phyloP scores from a whole-genome alignment of 2,329 filamentous ascomycete species.

The Torrubiellomyces zombiae region DNA sequence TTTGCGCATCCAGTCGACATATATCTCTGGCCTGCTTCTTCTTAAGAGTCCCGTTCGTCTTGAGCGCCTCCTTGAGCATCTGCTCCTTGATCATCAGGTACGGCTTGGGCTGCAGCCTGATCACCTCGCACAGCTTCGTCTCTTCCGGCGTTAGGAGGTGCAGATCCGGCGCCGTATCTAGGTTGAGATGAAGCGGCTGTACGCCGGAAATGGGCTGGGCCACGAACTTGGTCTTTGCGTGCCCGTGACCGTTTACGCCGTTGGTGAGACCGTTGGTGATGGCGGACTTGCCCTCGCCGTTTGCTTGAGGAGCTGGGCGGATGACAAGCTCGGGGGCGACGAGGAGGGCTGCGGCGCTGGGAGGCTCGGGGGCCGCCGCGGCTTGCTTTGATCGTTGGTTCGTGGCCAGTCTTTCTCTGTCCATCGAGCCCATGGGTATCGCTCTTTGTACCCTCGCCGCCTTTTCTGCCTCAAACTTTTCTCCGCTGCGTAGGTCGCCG shows the following conservation, averaged over 20 bases:
- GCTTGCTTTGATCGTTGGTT: slow-evolving; percentile 52
- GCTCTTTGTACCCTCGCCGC: slow-evolving; percentile 52
- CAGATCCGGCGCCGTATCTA: slow-evolving; percentile 63
- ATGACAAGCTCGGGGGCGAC: slow-evolving; percentile 65
- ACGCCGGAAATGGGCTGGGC: slow-evolving; percentile 43
- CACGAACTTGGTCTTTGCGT: slow-evolving; percentile 32
- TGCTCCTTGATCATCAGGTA: slow-evolving; percentile 91
- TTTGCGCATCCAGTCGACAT: slow-evolving; percentile 66
- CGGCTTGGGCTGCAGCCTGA: slow-evolving; percentile 81
- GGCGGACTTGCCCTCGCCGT: slow-evolving; percentile 27
- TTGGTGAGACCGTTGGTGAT: slow-evolving; percentile 34
- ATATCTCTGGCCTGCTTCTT: slow-evolving; percentile 88
- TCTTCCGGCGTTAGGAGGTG: slow-evolving; percentile 79
- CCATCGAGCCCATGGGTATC: slow-evolving; percentile 63
- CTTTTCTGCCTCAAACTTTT: slow-evolving; percentile 89
- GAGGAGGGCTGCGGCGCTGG: slow-evolving; percentile 57
- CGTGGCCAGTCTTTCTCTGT: slow-evolving; percentile 60
- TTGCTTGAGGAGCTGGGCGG: slow-evolving; percentile 25
- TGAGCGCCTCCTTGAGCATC: slow-evolving; percentile 78
- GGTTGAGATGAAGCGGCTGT: slow-evolving; percentile 48
- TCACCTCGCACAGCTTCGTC: slow-evolving; percentile 65
- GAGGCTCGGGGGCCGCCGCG: slow-evolving; percentile 49
- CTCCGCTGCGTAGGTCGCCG: slow-evolving; percentile 66
- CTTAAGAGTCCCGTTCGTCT: slow-evolving; percentile 73
- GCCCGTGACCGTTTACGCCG: slow-evolving; percentile 17